These are phyloP conservation scores for Beauveria rudraprayagi DNA, from an alignment of 2,329 filamentous ascomycete genomes.

Conservation along the genomic window DNA sequence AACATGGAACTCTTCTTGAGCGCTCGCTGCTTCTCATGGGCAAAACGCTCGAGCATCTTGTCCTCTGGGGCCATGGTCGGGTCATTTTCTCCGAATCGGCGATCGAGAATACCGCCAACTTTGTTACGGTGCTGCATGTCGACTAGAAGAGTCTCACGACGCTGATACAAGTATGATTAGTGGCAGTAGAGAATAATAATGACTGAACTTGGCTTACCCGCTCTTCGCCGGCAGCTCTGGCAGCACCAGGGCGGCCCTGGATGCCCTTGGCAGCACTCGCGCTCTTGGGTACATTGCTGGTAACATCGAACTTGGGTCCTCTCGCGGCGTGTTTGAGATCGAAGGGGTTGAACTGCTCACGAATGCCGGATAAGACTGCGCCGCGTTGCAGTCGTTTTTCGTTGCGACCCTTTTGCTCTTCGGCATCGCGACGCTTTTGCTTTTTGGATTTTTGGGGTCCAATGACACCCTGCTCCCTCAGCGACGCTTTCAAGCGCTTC, in stretches of 20 bases:
- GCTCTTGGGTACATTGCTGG: constrained; percentile 52
- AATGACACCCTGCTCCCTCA: constrained; percentile 81
- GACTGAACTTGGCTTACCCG: constrained; percentile 42
- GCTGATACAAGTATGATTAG: constrained; percentile 33
- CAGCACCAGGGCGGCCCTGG: constrained; percentile 70
- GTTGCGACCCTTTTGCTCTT: constrained; percentile 54
- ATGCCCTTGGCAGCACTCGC: constrained; percentile 49
- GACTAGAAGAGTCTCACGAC: constrained; percentile 73
- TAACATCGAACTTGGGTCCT: constrained; percentile 78
- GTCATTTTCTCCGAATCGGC: constrained; percentile 92
- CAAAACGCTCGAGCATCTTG: constrained; percentile 83
- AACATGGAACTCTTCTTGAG: constrained; percentile 76
- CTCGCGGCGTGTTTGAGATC: constrained; percentile 76
- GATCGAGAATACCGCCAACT: constrained; percentile 84
- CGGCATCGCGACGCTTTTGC: constrained; percentile 68
- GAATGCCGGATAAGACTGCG: constrained; percentile 73
- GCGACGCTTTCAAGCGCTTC: constrained; percentile 86
- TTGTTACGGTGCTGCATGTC: constrained; percentile 88
- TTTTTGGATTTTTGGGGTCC: constrained; percentile 94
- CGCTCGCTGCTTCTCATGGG: constrained; percentile 72
- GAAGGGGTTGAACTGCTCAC: constrained; percentile 96
- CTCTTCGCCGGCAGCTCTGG: constrained; percentile 82
- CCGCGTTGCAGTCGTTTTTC: constrained; percentile 71
- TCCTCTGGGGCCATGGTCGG: constrained; percentile 90
- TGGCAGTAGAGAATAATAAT: not conserved